phyloP scores from a whole-genome alignment of 2,329 filamentous ascomycete genomes.

The Diaporthe amygdali region DNA sequence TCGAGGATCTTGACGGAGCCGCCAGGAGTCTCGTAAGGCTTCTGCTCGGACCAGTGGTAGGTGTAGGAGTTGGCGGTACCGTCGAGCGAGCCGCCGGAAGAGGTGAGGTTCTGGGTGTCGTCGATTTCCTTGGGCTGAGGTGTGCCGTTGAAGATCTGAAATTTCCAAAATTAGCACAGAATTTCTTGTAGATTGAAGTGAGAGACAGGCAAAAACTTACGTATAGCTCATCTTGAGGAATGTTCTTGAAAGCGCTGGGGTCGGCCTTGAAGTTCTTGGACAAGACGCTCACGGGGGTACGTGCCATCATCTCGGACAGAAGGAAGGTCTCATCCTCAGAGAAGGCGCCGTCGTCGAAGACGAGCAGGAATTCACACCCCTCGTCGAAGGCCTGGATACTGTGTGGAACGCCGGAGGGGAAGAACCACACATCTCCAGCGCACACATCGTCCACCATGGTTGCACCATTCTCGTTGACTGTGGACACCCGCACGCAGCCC shows the following conservation, averaged over 20 bases:
- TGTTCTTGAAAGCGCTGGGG: constrained; percentile 50
- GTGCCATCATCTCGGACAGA: constrained; percentile 56
- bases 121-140: constrained; percentile 49
- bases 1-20: constrained; percentile 66
- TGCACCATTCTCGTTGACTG: constrained; percentile 56
- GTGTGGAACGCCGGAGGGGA: constrained; percentile 54
- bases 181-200: constrained; percentile 14
- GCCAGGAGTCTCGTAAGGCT: constrained; percentile 56
- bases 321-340: constrained; percentile 66
- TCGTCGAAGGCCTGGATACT: constrained; percentile 60
- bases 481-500: constrained; percentile 55
- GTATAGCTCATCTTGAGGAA: constrained; percentile 53
- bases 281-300: constrained; percentile 57
- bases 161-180: background rate
- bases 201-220: constrained; percentile 28
- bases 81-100: constrained; percentile 47
- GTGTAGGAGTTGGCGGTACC: constrained; percentile 45
- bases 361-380: constrained; percentile 63
- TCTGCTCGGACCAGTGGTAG: constrained; percentile 57
- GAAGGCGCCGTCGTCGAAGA: constrained; percentile 65
- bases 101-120: constrained; percentile 50
- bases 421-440: constrained; percentile 60
- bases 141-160: constrained; percentile 56
- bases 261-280: constrained; percentile 59
- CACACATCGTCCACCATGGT: constrained; percentile 53